These are phyloP conservation scores for Amphicarpaea edgeworthii DNA, from an alignment of 306 rosid genomes.

Conservation along the genomic window DNA sequence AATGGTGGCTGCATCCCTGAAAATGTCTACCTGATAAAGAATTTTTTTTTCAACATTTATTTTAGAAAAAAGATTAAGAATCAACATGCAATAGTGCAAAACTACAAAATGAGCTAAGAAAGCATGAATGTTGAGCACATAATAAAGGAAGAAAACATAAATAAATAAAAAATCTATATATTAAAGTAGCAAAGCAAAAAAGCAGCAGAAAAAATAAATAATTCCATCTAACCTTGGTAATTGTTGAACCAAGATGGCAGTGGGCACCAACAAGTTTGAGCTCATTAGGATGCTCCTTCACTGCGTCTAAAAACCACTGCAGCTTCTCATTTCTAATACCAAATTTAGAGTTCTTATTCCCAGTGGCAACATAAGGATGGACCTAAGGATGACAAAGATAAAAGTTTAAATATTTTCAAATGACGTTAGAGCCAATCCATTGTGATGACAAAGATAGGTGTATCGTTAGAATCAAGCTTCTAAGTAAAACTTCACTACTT, in stretches of 20 bases:
- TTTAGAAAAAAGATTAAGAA: conserved; percentile 28
- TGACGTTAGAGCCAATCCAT: too few relatives aligned
- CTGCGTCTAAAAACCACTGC: conserved; percentile 92
- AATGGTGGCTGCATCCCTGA: conserved; percentile 86
- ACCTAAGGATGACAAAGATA: conserved; percentile 60
- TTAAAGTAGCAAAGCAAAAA: neutral
- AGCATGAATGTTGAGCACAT: neutral
- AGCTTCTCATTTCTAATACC: conserved; percentile 96
- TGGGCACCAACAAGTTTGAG: conserved; percentile 96
- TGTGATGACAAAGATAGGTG: too few relatives aligned
- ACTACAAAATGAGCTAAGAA: conserved; percentile 18
- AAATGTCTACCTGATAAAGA: conserved; percentile 81
- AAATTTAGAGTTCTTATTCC: conserved; percentile 95
- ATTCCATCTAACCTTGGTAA: conserved; percentile 72
- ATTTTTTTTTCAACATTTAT: conserved; percentile 31
- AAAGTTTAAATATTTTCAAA: neutral
- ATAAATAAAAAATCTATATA: neutral
- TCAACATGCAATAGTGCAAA: neutral
- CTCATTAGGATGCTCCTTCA: conserved; percentile 83
- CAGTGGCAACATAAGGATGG: conserved; percentile 96
- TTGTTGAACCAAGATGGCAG: conserved; percentile 98
- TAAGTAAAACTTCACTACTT: conserved; percentile 5
- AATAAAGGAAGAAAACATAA: neutral
- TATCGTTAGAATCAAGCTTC: too few relatives aligned
- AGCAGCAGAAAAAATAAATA: neutral